Percentiles rank a stretch among this genome's conserved stretches.
phyloP scores from a whole-genome alignment of 78 protist species.

The Dictyostelium intermedium region DNA sequence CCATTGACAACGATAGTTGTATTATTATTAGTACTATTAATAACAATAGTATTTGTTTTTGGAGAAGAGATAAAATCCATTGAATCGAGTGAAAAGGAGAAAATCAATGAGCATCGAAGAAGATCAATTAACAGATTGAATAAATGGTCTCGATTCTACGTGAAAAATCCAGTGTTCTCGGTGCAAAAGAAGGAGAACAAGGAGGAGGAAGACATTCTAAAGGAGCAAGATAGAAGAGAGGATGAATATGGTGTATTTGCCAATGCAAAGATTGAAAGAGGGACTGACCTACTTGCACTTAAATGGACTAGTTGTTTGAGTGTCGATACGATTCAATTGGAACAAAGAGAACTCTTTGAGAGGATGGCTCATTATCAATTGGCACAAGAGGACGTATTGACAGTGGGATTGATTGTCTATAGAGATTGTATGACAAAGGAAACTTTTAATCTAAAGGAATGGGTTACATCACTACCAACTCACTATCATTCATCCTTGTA shows the following conservation, averaged over 20 bases:
- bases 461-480: conserved; percentile 37
- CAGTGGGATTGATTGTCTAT: conserved; percentile 1
- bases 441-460: not conserved
- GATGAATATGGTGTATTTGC: conserved; percentile 34
- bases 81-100: not conserved
- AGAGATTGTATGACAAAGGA: conserved; percentile 8
- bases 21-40: not conserved
- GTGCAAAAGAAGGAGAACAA: not conserved
- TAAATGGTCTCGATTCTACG: not conserved
- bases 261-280: conserved; percentile 1
- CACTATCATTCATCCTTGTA: conserved; percentile 6
- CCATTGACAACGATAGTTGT: not conserved
- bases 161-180: not conserved
- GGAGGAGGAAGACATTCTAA: not conserved
- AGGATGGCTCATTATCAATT: not conserved
- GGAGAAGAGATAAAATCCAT: not conserved
- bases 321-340: not conserved
- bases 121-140: not conserved
- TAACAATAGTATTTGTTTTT: not conserved
- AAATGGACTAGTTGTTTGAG: conserved; percentile 25
- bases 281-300: not conserved
- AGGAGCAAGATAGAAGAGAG: not conserved
- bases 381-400: conserved; percentile 19
- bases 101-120: not conserved
- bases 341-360: not conserved